These are phyloP conservation scores for Cyberlindnera lachancei DNA, from an alignment of 805 yeast genomes.

Conservation along the genomic window DNA sequence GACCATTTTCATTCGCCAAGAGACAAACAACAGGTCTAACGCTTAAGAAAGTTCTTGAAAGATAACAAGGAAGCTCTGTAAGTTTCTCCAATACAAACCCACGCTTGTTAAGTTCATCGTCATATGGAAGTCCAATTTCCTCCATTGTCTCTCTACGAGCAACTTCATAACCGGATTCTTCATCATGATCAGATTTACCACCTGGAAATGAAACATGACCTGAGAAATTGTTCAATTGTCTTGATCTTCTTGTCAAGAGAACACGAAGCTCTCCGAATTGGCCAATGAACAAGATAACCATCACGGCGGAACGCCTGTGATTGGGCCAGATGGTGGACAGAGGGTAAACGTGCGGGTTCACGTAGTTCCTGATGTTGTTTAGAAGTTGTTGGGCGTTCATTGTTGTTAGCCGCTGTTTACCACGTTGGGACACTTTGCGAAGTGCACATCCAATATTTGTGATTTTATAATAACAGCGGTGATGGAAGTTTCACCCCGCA, in stretches of 20 bases:
- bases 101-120: conserved; percentile 33
- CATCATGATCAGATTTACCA: conserved; percentile 72
- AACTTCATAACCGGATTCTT: conserved; percentile 61
- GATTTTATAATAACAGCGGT: neutral
- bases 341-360: conserved; percentile 16
- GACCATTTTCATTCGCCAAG: too few species aligned
- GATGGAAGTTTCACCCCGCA: neutral
- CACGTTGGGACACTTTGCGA: too few species aligned
- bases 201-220: conserved; percentile 95
- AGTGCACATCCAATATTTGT: too few species aligned
- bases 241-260: conserved; percentile 69
- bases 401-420: neutral
- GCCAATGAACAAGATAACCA: conserved; percentile 68
- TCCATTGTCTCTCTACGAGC: conserved; percentile 82
- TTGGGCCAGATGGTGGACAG: conserved; percentile 63
- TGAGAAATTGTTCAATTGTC: conserved; percentile 62
- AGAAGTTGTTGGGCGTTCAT: conserved; percentile 10
- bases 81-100: conserved; percentile 58
- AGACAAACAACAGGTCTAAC: conserved; percentile 78
- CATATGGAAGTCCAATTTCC: conserved; percentile 69
- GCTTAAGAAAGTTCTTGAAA: conserved; percentile 74
- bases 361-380: conserved; percentile 13
- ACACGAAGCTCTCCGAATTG: conserved; percentile 69
- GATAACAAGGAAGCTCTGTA: conserved; percentile 63
- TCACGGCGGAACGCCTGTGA: conserved; percentile 69